Evolutionary conservation across 2,329 filamentous ascomycete genomes (phyloP).

Genomic region (Alternaria sp.): DNA sequence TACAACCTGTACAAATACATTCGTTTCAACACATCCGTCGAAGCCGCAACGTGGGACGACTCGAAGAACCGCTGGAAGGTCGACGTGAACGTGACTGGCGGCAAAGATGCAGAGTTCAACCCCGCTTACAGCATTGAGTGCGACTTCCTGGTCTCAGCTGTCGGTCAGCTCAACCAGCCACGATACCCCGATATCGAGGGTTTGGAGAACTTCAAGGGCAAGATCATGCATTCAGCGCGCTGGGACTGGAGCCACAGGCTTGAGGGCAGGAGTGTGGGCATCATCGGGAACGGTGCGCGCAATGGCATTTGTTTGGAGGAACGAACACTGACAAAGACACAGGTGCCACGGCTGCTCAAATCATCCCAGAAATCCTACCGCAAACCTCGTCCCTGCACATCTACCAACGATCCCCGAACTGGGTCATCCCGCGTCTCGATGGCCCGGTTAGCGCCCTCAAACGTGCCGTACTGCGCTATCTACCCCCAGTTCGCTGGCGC

Average conservation of each 20-base stretch:
- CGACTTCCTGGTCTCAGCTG: slow-evolving; percentile 64
- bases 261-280: slow-evolving; percentile 61
- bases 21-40: slow-evolving; percentile 63
- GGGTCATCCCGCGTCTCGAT: slow-evolving; percentile 63
- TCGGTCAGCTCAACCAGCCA: slow-evolving; percentile 65
- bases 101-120: slow-evolving; percentile 63
- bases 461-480: slow-evolving; percentile 55
- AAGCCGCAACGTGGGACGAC: slow-evolving; percentile 63
- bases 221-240: slow-evolving; percentile 63
- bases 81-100: slow-evolving; percentile 55
- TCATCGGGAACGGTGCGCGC: slow-evolving; percentile 64
- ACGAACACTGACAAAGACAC: background rate
- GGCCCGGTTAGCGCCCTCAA: slow-evolving; percentile 52
- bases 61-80: slow-evolving; percentile 58
- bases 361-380: slow-evolving; percentile 63
- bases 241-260: slow-evolving; percentile 67
- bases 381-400: slow-evolving; percentile 58
- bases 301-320: background rate
- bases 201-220: slow-evolving; percentile 57
- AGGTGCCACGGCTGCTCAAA: slow-evolving; percentile 65
- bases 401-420: slow-evolving; percentile 66
- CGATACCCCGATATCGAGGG: slow-evolving; percentile 58
- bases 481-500: slow-evolving; percentile 59
- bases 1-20: slow-evolving; percentile 64
- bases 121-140: slow-evolving; percentile 60